Percentiles rank a stretch among this genome's conserved stretches.
phyloP scores from a whole-genome alignment of 2,329 filamentous ascomycete genomes.

The Diaporthe velutina region DNA sequence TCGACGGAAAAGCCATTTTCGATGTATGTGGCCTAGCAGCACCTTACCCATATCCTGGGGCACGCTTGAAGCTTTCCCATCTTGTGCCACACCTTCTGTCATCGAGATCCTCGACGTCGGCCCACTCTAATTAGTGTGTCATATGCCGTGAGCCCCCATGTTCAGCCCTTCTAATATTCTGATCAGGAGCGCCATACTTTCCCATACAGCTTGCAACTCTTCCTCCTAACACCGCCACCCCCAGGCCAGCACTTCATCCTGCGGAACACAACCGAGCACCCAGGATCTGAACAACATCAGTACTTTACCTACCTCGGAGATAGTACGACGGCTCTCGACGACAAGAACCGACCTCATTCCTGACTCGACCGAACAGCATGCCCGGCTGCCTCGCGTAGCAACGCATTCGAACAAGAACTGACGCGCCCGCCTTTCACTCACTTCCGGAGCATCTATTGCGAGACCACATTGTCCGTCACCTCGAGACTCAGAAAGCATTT shows the following conservation, averaged over 20 bases:
- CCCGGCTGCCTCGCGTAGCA: constrained; percentile 21
- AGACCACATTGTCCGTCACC: background rate
- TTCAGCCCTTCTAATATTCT: constrained; percentile 25
- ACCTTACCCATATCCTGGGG: constrained; percentile 28
- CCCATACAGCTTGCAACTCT: constrained; percentile 13
- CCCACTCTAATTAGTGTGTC: constrained; percentile 35
- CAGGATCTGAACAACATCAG: constrained; percentile 7
- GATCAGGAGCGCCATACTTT: constrained; percentile 29
- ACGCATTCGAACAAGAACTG: background rate
- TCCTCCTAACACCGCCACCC: constrained; percentile 10
- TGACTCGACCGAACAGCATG: constrained; percentile 27
- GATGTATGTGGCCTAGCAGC: constrained; percentile 31
- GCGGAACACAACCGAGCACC: constrained; percentile 6
- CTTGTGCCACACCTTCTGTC: constrained; percentile 37
- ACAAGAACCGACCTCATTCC: constrained; percentile 11
- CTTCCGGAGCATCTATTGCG: background rate
- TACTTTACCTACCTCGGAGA: background rate
- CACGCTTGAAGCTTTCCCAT: constrained; percentile 36
- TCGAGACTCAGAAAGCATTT: background rate
- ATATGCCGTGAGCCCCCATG: constrained; percentile 34
- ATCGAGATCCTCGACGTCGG: constrained; percentile 38
- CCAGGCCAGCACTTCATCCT: background rate
- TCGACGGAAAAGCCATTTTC: constrained; percentile 31
- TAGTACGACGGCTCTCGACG: constrained; percentile 2
- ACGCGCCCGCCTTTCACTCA: background rate